Evolutionary conservation across 2,329 filamentous ascomycete genomes (phyloP).

Genomic region (Exophiala phaeomuriformis): DNA sequence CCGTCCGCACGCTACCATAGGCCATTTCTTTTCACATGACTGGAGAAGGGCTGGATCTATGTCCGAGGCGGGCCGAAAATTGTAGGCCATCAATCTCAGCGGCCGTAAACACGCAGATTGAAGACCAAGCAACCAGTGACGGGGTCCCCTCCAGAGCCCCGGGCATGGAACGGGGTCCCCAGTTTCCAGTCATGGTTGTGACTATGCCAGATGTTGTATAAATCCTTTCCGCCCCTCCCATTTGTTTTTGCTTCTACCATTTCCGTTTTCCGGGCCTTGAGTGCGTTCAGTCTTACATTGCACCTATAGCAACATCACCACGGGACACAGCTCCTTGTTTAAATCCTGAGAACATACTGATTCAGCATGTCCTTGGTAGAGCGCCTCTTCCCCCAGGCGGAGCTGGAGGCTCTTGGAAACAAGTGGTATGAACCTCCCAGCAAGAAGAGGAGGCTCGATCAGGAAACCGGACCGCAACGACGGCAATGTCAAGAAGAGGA

Average conservation of each 20-base stretch:
- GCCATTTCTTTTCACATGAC: neutral
- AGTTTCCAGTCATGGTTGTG: neutral
- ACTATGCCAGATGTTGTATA: conserved; percentile 7
- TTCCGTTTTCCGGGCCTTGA: conserved; percentile 11
- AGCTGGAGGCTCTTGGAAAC: conserved; percentile 23
- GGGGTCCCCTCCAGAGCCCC: neutral
- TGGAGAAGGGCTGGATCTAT: neutral
- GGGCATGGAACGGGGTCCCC: neutral
- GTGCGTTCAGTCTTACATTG: neutral
- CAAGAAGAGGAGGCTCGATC: conserved; percentile 18
- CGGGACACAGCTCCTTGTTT: neutral
- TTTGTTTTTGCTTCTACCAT: conserved; percentile 3
- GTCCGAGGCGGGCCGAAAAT: conserved; percentile 13
- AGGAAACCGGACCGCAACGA: neutral
- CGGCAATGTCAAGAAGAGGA: neutral
- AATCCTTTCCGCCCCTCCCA: conserved; percentile 16
- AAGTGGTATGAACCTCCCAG: conserved; percentile 15
- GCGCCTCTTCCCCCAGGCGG: conserved; percentile 14
- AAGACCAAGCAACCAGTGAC: neutral
- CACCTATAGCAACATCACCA: neutral
- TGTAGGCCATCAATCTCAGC: conserved; percentile 1
- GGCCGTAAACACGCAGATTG: conserved; percentile 14
- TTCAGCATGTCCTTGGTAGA: conserved; percentile 19
- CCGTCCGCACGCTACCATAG: conserved; percentile 6
- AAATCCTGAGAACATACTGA: neutral